phyloP scores from a whole-genome alignment of 2,329 filamentous ascomycete species.

The Trichoderma sp. region DNA sequence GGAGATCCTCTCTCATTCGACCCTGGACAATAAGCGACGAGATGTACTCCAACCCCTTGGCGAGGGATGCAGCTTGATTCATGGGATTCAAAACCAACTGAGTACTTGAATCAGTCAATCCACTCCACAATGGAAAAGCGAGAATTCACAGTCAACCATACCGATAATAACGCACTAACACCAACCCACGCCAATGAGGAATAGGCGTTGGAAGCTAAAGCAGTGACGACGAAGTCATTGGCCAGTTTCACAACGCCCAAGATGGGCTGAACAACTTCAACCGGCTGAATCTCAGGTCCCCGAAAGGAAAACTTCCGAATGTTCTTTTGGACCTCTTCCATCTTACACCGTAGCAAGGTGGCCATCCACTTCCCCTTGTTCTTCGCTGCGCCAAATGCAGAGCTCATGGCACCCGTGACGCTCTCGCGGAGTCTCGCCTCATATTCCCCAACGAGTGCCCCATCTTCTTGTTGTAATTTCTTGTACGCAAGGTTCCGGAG shows the following conservation, averaged over 20 bases:
- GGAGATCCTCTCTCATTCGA: slow-evolving; percentile 7
- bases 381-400: not conserved
- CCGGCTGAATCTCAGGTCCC: not conserved
- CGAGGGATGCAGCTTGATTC: not conserved
- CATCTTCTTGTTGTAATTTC: not conserved
- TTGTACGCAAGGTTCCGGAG: not conserved
- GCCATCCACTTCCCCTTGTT: not conserved
- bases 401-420: not conserved
- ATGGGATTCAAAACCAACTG: not conserved
- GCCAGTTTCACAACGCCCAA: not conserved
- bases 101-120: not conserved
- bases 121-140: not conserved
- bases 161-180: not conserved
- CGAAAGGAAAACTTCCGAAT: not conserved
- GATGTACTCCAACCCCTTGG: not conserved
- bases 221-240: not conserved
- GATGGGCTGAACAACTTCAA: not conserved
- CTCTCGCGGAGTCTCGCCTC: not conserved
- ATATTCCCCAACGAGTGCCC: not conserved
- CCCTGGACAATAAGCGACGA: not conserved
- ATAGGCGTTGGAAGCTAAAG: not conserved
- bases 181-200: not conserved
- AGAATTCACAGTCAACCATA: not conserved
- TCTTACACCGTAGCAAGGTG: not conserved
- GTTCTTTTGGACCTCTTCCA: not conserved